A percentile compares a stretch with the other conserved stretches of the same genome.
Evolutionary conservation across 2,329 filamentous ascomycete species (phyloP).

Genomic region (Purpureocillium takamizusanense): DNA sequence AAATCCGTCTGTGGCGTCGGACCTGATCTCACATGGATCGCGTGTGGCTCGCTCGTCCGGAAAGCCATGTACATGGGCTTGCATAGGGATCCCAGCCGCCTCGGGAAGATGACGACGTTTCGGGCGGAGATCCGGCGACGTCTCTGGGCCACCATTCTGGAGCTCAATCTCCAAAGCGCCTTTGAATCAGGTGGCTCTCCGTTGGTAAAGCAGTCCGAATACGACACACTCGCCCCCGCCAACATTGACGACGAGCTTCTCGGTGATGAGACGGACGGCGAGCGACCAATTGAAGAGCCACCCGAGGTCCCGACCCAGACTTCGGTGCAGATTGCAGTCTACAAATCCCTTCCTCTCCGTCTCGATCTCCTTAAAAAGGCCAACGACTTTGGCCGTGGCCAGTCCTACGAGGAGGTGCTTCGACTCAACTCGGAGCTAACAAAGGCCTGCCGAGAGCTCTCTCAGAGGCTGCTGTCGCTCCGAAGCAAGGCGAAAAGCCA

Average conservation of each 20-base stretch:
- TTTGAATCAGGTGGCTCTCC: conserved; percentile 42
- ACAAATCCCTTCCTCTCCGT: conserved; percentile 32
- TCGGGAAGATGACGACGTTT: conserved; percentile 36
- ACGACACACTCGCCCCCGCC: conserved; percentile 38
- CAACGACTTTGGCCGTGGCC: conserved; percentile 34
- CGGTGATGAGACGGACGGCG: conserved; percentile 22
- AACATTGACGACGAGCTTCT: conserved; percentile 46
- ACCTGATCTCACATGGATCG: conserved; percentile 43
- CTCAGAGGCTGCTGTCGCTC: conserved; percentile 23
- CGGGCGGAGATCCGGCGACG: conserved; percentile 45
- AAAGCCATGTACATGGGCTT: conserved; percentile 49
- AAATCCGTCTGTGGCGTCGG: conserved; percentile 37
- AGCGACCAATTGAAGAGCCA: conserved; percentile 4
- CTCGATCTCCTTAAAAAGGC: conserved; percentile 33
- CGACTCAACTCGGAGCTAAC: conserved; percentile 35
- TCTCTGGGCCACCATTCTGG: conserved; percentile 47
- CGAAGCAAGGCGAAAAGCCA: conserved; percentile 15
- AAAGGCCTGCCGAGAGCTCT: conserved; percentile 23
- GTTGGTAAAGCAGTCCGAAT: conserved; percentile 35
- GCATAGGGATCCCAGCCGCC: conserved; percentile 44
- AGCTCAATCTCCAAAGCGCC: conserved; percentile 42
- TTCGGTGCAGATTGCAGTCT: conserved; percentile 37
- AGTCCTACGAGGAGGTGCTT: conserved; percentile 38
- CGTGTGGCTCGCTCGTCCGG: conserved; percentile 39
- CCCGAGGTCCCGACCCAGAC: conserved; percentile 28